Evolutionary conservation across 257 asterid genomes (phyloP).

Genomic region (Salvia splendens): DNA sequence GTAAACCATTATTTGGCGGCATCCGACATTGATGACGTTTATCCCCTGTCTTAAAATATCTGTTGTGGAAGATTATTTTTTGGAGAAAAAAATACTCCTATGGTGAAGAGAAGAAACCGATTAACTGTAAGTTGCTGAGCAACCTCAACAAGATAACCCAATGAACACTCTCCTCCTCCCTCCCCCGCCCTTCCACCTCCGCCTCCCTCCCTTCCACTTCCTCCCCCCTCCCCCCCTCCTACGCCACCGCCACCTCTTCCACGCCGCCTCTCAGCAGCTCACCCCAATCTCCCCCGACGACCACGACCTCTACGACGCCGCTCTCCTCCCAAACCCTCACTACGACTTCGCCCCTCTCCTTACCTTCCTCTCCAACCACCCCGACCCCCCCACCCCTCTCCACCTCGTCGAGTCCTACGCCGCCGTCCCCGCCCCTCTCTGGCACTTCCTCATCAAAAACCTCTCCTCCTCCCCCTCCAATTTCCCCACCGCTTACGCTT

Average conservation of each 20-base stretch:
- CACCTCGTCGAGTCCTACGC: slow-evolving; percentile 69
- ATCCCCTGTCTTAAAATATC: background rate
- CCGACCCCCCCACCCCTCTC: slow-evolving; percentile 44
- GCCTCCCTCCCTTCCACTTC: slow-evolving; percentile 44
- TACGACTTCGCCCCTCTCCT: slow-evolving; percentile 86
- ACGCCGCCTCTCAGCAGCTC: slow-evolving; percentile 41
- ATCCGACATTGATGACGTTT: background rate
- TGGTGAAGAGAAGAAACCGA: slow-evolving; percentile 24
- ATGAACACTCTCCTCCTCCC: slow-evolving; percentile 64
- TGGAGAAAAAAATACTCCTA: background rate
- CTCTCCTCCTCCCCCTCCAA: slow-evolving; percentile 66
- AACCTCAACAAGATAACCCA: slow-evolving; percentile 7
- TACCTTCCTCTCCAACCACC: slow-evolving; percentile 59
- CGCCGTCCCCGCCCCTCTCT: slow-evolving; percentile 86
- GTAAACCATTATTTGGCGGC: background rate
- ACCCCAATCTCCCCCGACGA: slow-evolving; percentile 34
- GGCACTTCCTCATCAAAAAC: slow-evolving; percentile 87
- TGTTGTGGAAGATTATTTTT: background rate
- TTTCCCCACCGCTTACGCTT: slow-evolving; percentile 58
- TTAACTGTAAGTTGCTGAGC: slow-evolving; percentile 34
- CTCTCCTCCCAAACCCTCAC: slow-evolving; percentile 45
- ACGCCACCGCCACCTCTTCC: slow-evolving; percentile 37
- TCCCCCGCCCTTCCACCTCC: slow-evolving; percentile 55
- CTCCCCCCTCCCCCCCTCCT: slow-evolving; percentile 33
- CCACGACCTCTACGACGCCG: slow-evolving; percentile 53